Percentiles rank a stretch among this genome's conserved stretches.
Conservation (phyloP, 768 basidiomycete species). For the Pisolithus orientalis region DNA sequence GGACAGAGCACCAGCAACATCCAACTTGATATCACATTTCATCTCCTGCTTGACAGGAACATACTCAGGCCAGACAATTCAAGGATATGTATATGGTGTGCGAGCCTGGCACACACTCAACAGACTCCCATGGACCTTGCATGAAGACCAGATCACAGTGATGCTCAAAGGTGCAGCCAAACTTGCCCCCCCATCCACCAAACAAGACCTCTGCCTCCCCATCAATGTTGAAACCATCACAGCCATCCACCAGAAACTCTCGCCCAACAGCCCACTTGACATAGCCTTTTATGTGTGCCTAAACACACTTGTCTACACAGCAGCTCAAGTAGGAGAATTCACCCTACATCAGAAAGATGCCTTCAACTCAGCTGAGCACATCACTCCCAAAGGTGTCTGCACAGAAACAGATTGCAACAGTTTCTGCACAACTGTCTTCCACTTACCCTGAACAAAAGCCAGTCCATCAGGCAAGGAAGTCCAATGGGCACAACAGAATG, state of each 20-base stretch:
- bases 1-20: conserved; percentile 1
- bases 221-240: background rate
- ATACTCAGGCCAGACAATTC: background rate
- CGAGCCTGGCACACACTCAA: conserved; percentile 17
- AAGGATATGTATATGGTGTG: conserved; percentile 12
- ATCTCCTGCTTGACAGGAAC: background rate
- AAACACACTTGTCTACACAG: conserved; percentile 8
- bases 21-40: background rate
- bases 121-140: background rate
- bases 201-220: conserved; percentile 10
- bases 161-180: too few relatives aligned
- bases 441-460: background rate
- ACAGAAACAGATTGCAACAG: background rate
- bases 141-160: too few relatives aligned
- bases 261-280: background rate
- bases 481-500: too few relatives aligned
- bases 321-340: conserved; percentile 13
- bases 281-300: conserved; percentile 17
- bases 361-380: conserved; percentile 11
- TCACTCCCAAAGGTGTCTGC: background rate
- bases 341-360: conserved; percentile 7
- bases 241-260: background rate
- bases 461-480: background rate
- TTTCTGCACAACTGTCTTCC: background rate
- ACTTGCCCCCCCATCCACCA: too few relatives aligned